Evolutionary conservation across 768 basidiomycete species (phyloP).

Genomic region (Leccinellum luteum): DNA sequence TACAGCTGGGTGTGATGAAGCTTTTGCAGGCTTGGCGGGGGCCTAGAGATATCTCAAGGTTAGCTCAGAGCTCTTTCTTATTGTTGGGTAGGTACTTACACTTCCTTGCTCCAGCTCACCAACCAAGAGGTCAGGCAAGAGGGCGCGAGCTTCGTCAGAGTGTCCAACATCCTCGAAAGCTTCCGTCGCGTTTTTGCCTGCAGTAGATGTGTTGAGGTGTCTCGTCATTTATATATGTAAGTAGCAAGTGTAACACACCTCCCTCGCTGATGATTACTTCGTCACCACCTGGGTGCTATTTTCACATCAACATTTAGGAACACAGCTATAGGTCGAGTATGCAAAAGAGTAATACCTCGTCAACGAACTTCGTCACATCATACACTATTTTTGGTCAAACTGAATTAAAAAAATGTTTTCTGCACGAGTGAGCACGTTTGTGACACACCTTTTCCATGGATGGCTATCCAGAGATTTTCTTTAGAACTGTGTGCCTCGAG

Average conservation of each 20-base stretch:
- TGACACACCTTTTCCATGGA: constrained; percentile 76
- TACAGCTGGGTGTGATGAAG: constrained; percentile 39
- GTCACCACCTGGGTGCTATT: constrained; percentile 94
- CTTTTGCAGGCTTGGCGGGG: constrained; percentile 50
- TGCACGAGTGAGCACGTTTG: not conserved
- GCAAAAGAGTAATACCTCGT: constrained; percentile 62
- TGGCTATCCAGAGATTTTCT: constrained; percentile 75
- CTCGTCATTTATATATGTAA: not conserved
- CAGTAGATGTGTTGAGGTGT: constrained; percentile 3
- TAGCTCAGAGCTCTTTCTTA: not conserved
- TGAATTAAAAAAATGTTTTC: not conserved
- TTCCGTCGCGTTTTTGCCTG: constrained; percentile 94
- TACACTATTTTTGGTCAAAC: constrained; percentile 60
- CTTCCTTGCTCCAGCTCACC: constrained; percentile 77
- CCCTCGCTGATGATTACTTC: constrained; percentile 94
- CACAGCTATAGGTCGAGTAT: not conserved
- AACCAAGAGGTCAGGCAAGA: constrained; percentile 74
- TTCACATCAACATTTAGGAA: constrained; percentile 1
- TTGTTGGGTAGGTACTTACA: constrained; percentile 39
- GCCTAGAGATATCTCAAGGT: constrained; percentile 33
- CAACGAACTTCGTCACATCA: constrained; percentile 89
- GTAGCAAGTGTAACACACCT: constrained; percentile 49
- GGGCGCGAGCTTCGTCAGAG: constrained; percentile 92
- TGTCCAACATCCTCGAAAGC: constrained; percentile 99
- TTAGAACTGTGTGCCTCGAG: constrained; percentile 75